Evolutionary conservation across 768 basidiomycete genomes (phyloP).

Genomic region (Russula brevipes): DNA sequence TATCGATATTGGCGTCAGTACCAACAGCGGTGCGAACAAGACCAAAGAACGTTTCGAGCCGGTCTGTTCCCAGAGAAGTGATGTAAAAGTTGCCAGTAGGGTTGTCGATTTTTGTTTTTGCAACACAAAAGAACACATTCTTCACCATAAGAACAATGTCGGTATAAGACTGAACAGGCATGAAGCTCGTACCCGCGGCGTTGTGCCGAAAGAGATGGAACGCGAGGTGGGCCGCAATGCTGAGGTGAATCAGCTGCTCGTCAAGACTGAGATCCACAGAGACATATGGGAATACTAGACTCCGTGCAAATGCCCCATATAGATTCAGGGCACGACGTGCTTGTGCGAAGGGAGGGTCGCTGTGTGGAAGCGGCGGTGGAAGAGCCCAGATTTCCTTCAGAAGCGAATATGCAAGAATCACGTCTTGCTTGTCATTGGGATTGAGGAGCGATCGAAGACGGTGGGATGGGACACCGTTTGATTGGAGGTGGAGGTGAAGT

Average conservation of each 20-base stretch:
- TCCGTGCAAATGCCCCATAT: neutral
- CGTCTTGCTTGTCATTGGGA: neutral
- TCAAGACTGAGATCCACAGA: neutral
- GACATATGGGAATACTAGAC: neutral
- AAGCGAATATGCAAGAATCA: no score
- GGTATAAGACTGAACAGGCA: constrained; percentile 30
- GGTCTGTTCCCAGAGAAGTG: no score
- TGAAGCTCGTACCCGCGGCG: constrained; percentile 24
- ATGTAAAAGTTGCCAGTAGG: no score
- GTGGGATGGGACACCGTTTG: neutral
- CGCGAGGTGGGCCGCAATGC: neutral
- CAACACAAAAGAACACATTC: constrained; percentile 38
- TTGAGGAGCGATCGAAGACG: neutral
- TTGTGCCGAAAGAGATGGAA: constrained; percentile 24
- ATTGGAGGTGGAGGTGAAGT: neutral
- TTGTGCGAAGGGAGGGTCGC: no score
- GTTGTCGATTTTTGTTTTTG: constrained; percentile 28
- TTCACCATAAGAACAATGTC: constrained; percentile 39
- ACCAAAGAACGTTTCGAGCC: no score
- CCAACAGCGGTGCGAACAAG: no score
- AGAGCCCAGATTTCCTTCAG: no score
- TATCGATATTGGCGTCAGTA: no score
- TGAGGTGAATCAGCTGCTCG: neutral
- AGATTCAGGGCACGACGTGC: neutral
- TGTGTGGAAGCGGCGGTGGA: no score